Evolutionary conservation across 768 basidiomycete genomes (phyloP), one percentile per base, ranked within the genome.

Genomic region (Suillus tomentosus): DNA sequence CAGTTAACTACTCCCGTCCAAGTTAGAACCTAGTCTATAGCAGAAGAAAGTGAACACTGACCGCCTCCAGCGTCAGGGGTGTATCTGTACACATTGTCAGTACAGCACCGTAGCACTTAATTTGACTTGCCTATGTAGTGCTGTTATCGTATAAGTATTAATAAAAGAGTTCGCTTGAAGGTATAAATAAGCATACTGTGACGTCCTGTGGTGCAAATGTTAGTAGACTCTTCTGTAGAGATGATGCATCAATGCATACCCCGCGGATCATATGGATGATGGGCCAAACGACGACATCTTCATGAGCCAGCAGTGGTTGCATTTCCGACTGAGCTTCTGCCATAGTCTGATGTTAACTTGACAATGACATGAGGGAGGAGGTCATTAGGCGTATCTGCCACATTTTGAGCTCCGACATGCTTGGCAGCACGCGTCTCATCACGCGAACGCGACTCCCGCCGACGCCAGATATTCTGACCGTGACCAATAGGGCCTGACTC

Each of bases 31-130:
- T 45, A 43, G 59, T 39, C 14, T 2, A 55, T 24, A 31, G 5
- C 3, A 50, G 45, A 61, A 36, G 54, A 14, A 43, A 48, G 27
- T 22, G 2, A 40, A 79, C 17, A 58, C 88, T 68, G 64, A 93
- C 91, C 24, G 91, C 89, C 68, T 94, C 93, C 66, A 89, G 88
- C 0, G 85, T 84, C 65, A 97, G 81, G 9, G 96, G 93, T 0
- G 94, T 92, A 74, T 97, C 95, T 92, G 67, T 55, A 58, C 9
- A 53, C 37, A 60, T n/a, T 9, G 15, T 64, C 51, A 56, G 43
- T 56, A 63, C 39, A 45, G 66, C 53, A 47, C 40, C 40, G 37
- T 27, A 42, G 37, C 36, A 45, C 4, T n/a, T 34, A 68, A 67
- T 43, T 34, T 4, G 27, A 62, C 79, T 53, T 66, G 89, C 90